phyloP scores from a whole-genome alignment of 2,329 filamentous ascomycete species.

The Coleophoma eucalyptorum region DNA sequence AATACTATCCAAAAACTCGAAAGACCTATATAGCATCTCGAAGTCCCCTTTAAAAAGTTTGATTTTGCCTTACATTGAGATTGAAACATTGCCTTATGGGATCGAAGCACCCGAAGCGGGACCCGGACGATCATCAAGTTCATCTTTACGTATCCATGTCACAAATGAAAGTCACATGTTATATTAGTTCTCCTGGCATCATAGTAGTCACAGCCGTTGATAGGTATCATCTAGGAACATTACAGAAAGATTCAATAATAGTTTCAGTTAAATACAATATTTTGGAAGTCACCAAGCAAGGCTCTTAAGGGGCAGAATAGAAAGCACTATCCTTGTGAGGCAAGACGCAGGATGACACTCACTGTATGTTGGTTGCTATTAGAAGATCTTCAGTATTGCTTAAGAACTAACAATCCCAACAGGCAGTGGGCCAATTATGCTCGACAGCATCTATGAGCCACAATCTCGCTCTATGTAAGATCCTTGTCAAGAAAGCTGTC shows the following conservation, averaged over 20 bases:
- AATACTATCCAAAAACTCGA: no score
- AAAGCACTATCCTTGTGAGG: not conserved
- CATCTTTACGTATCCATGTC: no score
- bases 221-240: no score
- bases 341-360: conserved; percentile 20
- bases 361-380: conserved; percentile 18
- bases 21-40: no score
- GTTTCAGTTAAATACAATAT: not conserved
- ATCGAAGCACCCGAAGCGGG: no score
- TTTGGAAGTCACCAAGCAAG: not conserved
- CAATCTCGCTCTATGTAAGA: conserved; percentile 77
- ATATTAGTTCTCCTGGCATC: no score
- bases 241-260: not conserved
- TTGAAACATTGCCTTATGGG: no score
- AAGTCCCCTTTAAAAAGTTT: no score
- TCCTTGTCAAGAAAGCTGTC: conserved; percentile 68
- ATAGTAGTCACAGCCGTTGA: no score
- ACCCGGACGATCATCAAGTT: no score
- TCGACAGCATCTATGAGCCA: conserved; percentile 73
- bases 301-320: not conserved
- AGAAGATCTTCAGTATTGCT: not conserved
- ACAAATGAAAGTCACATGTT: no score
- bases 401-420: conserved; percentile 8
- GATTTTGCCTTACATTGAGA: no score
- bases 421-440: conserved; percentile 90